Percentiles rank a stretch among this genome's conserved stretches.
phyloP scores from a whole-genome alignment of 208 protist genomes.

The Leishmania major region DNA sequence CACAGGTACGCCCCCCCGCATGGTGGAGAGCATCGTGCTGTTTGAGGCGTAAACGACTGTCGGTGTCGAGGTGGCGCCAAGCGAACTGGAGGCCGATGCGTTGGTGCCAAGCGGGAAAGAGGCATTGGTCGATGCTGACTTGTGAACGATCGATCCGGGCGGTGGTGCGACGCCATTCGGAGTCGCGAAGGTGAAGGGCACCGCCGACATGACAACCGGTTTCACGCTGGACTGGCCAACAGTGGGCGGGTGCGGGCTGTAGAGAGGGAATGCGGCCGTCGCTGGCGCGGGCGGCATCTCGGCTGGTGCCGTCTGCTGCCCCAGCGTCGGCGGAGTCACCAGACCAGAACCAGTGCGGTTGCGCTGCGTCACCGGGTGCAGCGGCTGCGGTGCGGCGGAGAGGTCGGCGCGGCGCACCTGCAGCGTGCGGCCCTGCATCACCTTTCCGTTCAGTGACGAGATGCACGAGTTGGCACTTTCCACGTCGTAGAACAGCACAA shows the following conservation, averaged over 20 bases:
- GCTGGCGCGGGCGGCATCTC: not conserved
- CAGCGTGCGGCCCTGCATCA: conserved; percentile 46
- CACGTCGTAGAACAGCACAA: conserved; percentile 60
- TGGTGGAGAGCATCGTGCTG: conserved; percentile 16
- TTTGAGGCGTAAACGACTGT: conserved; percentile 21
- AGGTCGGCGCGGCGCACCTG: conserved; percentile 63
- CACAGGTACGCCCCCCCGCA: conserved; percentile 17
- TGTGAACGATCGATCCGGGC: not conserved
- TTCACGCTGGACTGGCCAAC: not conserved
- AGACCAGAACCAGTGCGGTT: conserved; percentile 29
- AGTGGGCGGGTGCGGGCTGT: conserved; percentile 15
- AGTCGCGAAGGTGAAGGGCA: conserved; percentile 23
- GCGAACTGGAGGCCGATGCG: conserved; percentile 21
- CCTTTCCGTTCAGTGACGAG: conserved; percentile 39
- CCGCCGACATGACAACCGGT: conserved; percentile 6
- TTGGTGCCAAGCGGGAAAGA: conserved; percentile 15
- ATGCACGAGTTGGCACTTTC: conserved; percentile 64
- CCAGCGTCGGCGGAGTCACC: conserved; percentile 13
- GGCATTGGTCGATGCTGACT: not conserved
- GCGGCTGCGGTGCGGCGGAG: conserved; percentile 47
- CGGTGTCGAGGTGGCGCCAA: conserved; percentile 13
- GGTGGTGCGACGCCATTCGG: conserved; percentile 4
- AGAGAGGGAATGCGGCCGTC: not conserved
- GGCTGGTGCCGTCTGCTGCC: not conserved
- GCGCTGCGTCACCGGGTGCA: conserved; percentile 31